Base-by-base conservation (phyloP, 768 basidiomycete genomes). In the Cystofilobasidium bisporidii region DNA sequence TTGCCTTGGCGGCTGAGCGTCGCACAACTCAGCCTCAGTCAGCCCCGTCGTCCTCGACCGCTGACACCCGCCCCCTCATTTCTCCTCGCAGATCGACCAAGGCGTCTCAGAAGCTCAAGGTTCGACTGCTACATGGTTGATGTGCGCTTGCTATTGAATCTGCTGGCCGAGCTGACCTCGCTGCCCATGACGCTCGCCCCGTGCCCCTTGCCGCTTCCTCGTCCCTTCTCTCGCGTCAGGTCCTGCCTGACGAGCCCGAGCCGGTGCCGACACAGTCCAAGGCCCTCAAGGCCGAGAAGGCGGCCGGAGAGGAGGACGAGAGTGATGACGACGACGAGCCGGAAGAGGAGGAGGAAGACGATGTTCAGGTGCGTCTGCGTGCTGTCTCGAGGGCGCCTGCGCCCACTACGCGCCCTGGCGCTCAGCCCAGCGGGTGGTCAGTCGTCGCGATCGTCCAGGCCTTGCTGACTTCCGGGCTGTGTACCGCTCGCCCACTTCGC, bases 221-320 rank as follows among this genome's bases (percentile, higher is more conserved):
- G 22, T n/a, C n/a, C n/a, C n/a, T n/a, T n/a, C n/a, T n/a, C n/a
- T n/a, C n/a, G n/a, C n/a, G n/a, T n/a, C 32, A 68, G 67, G 67
- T 68, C 38, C 62, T 68, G 26, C 67, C 67, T n/a, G 67, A 68
- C 28, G 67, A 68, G 55, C 67, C 67, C 10, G 67, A 68, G 57
- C 50, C 60, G 30, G 60, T 68, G 9, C 67, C 67, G 3, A 57
- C 67, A 12, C 67, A 61, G 26, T 59, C 67, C 9, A 68, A 68
- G 26, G 67, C 55, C 0, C 62, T 68, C 55, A 68, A 68, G 61
- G 28, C 50, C 32, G 67, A 68, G 56, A 45, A 61, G 55, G 67
- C 60, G 6, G 55, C 45, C 26, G 67, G 57, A 12, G 67, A 68
- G 26, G 67, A 68, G 0, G 67, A 68, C 3, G 61, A 56, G 28